Base-by-base conservation (phyloP, 139 green algal species). In the Dunaliella primolecta region DNA sequence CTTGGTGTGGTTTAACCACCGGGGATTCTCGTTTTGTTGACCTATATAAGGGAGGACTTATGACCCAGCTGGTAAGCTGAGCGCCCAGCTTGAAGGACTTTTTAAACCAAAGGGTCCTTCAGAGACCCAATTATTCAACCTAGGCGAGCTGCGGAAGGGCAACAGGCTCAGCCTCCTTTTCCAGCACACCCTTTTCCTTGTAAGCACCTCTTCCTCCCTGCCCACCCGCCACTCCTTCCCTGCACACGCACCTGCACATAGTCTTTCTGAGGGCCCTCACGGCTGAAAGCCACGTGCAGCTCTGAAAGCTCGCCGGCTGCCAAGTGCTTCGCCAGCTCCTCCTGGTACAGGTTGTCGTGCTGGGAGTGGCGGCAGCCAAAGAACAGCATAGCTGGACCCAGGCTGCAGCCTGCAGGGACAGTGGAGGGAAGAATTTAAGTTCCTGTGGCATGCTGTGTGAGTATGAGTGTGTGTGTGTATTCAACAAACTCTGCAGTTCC, bases 301-400 rank as follows among this genome's bases (percentile, higher is more conserved):
- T 90, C 57, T 3, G 85, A 89, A 3, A 98, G 77, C 21, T 89
- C 92, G 7, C 96, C 96, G n/a, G 30, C 15, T 0, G 85, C 84
- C 33, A 91, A 30, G 23, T 82, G 92, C 21, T n/a, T 85, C 64
- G 87, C 81, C 75, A 98, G 88, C 91, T 98, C 95, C 23, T 90
- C 87, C 88, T 95, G 80, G 82, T 98, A 98, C 30, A 98, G 94
- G 90, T 93, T 98, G 86, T 98, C 96, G 23, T 93, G 85, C 0
- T 87, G 37, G n/a, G 85, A 84, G 71, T 90, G 88, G 74, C 96
- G 91, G 90, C 96, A 98, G 38, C 96, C 96, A 85, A 97, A 98
- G 90, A 98, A 98, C 36, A 98, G 89, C 31, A 94, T 56, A 1
- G 92, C 92, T 1, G 90, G 91, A n/a, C 95, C 95, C 34, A 98